These are phyloP conservation scores for Kazachstania bromeliacearum DNA, from an alignment of 805 yeast species.

Conservation along the genomic window DNA sequence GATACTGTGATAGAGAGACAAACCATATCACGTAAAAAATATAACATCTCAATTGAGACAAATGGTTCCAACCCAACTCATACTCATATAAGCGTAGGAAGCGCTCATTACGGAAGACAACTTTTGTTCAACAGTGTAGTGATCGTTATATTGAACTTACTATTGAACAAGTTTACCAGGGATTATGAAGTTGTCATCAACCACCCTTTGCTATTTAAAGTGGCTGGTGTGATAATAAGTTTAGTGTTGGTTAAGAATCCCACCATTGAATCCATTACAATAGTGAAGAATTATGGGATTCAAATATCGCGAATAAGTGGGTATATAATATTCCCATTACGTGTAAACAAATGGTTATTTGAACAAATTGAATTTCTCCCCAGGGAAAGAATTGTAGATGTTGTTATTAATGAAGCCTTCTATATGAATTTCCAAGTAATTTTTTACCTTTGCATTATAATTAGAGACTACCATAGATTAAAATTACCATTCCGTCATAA, in stretches of 20 bases:
- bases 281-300: conserved; percentile 21
- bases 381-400: conserved; percentile 45
- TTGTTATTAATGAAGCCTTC: conserved; percentile 71
- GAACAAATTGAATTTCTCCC: conserved; percentile 40
- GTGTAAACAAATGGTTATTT: conserved; percentile 9
- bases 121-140: too few species aligned
- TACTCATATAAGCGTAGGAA: too few species aligned
- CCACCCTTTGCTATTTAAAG: too few species aligned
- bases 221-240: background rate
- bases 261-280: conserved; percentile 15
- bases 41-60: too few species aligned
- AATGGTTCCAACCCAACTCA: too few species aligned
- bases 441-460: conserved; percentile 52
- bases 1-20: too few species aligned
- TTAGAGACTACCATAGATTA: conserved; percentile 31
- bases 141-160: too few species aligned
- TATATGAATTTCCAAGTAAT: conserved; percentile 51
- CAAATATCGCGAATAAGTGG: conserved; percentile 18
- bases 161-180: too few species aligned
- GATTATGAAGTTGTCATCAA: too few species aligned
- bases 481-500: conserved; percentile 24
- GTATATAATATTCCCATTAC: conserved; percentile 15
- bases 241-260: conserved; percentile 12
- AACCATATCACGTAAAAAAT: too few species aligned
- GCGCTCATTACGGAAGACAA: too few species aligned